Base-by-base conservation (phyloP, 495 filamentous ascomycete genomes). In the Penicillium robsamsonii region DNA sequence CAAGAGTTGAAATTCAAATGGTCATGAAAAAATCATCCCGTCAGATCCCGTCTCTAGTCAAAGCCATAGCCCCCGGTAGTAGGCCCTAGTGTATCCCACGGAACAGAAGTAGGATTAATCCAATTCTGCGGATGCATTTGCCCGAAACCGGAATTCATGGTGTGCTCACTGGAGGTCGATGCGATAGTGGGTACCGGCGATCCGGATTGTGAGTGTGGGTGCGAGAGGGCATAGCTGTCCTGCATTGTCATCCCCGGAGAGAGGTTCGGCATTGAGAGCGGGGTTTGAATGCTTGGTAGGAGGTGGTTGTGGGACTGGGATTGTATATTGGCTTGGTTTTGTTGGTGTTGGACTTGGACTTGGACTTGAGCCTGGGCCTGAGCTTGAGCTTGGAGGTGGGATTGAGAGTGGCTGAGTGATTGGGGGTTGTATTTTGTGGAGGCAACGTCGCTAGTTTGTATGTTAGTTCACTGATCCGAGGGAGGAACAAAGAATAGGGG, bases 51-150 rank as follows among this genome's bases (percentile, higher is more conserved):
- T 12, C n/a, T n/a, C 17, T 47, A 31, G 24, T 62, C 66, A 41
- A 57, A 67, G 5, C 50, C 50, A 46, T 51, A 67, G 9, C 60
- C 56, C 7, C 50, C 58, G 20, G 66, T 59, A 6, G 49, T 48
- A 13, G 60, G 24, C 9, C 62, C 57, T 5, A 68, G n/a, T 4
- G 59, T 46, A 41, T 71, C 70, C 73, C 73, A 75, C 11, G 70
- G 70, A 10, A 74, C 58, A 8, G 71, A 70, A 12, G 68, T 59
- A 13, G 73, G 63, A 18, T 57, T 58, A 7, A 75, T 50, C 73
- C 73, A 75, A 40, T 71, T 69, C 53, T 75, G 73, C 9, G 70
- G 68, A 29, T 72, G 68, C 30, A 75, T 58, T 20, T 66, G 70
- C 0, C 61, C 66, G 55, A 67, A 53, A 56, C 56, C 54, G 17